phyloP scores from a whole-genome alignment of 2,329 filamentous ascomycete species.

The Teratosphaeria gauchensis region DNA sequence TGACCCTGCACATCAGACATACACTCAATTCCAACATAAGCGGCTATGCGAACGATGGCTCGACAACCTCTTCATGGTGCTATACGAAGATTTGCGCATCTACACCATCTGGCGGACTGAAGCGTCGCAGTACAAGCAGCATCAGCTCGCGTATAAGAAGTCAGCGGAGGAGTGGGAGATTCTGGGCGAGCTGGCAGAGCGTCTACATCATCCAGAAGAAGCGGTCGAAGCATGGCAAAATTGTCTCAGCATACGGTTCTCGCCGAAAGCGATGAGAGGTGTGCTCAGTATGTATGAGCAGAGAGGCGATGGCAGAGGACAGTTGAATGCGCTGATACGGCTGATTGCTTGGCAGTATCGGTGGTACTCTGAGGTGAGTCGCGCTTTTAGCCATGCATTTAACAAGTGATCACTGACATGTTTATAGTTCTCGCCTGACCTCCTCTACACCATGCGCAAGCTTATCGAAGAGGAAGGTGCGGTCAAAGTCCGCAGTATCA shows the following conservation, averaged over 20 bases:
- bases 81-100: slow-evolving; percentile 94
- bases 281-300: slow-evolving; percentile 72
- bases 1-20: slow-evolving; percentile 58
- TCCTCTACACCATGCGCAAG: slow-evolving; percentile 78
- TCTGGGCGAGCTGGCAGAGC: slow-evolving; percentile 80
- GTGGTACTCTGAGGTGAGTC: slow-evolving; percentile 84
- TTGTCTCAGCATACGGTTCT: slow-evolving; percentile 80
- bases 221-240: slow-evolving; percentile 86
- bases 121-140: slow-evolving; percentile 88
- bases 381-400: background rate
- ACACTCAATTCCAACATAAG: slow-evolving; percentile 93
- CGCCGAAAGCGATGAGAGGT: slow-evolving; percentile 81
- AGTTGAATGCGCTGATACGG: slow-evolving; percentile 75
- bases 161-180: slow-evolving; percentile 98
- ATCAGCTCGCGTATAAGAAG: slow-evolving; percentile 93
- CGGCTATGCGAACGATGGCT: slow-evolving; percentile 95
- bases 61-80: slow-evolving; percentile 97
- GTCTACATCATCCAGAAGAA: slow-evolving; percentile 84
- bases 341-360: slow-evolving; percentile 97
- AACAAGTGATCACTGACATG: slow-evolving; percentile 2
- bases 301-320: slow-evolving; percentile 68
- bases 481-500: slow-evolving; percentile 93
- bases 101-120: slow-evolving; percentile 99
- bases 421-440: slow-evolving; percentile 73
- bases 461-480: slow-evolving; percentile 96